Base-by-base conservation (phyloP, 352 stramenopile species). In the Phytophthora multivora region DNA sequence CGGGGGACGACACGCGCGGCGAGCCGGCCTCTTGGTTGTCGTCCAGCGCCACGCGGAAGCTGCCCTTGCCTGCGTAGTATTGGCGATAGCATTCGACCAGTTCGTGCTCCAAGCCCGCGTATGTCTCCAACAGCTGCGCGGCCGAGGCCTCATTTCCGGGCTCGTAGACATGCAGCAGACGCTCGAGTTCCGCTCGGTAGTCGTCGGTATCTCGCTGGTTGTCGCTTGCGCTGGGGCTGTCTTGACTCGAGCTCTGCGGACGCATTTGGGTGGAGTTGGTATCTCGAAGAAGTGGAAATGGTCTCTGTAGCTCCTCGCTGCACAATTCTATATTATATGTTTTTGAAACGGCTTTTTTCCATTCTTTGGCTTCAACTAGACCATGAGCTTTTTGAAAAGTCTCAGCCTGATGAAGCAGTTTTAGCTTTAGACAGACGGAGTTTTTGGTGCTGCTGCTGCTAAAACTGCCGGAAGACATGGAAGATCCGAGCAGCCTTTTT, bases 1-100 rank as follows among this genome's bases (percentile, higher is more conserved):
- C 51, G 12, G 51, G n/a, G 23, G 36, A 62, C 26, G 60, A 59
- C 12, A 70, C 54, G 6, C 53, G 50, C 25, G 57, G 62, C 8
- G 58, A 65, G 1, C 30, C 59, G 51, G 51, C 28, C 19, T 62
- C 38, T 19, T 60, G 45, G 33, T 59, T 79, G 23, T 66, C 56
- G 55, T 62, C 28, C 18, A 69, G 40, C 1, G 69, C 64, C 31
- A 89, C 56, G n/a, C 68, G 60, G 39, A 89, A 84, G 46, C 73
- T 63, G 38, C 40, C 68, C 10, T 67, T 70, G 55, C 75, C 67
- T 0, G 77, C 72, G 73, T 88, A 89, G 51, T 79, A 86, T 49
- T 86, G 79, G 36, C 81, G 81, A 55, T 88, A 89, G 61, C 79
- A 88, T 56, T 83, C 75, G 40, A 89, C 40, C 23, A 89, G 63